phyloP scores from a whole-genome alignment of 1,284 basidiomycete genomes.

The Ceratobasidium papillatum region DNA sequence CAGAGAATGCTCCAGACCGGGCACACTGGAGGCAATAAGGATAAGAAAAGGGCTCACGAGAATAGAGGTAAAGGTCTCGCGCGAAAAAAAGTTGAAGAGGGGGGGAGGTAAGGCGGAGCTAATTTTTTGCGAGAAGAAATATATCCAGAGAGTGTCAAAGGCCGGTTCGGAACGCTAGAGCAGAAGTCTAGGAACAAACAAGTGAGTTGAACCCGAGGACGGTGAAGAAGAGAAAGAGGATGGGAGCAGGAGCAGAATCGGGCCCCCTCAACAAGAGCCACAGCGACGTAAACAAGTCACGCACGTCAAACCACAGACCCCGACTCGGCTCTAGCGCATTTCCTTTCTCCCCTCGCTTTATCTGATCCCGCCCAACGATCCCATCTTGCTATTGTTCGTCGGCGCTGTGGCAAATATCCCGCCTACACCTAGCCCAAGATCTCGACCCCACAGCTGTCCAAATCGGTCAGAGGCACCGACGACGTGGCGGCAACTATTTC shows the following conservation, averaged over 20 bases:
- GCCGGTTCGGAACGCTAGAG: background rate
- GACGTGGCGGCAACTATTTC: background rate
- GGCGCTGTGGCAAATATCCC: background rate
- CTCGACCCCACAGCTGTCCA: background rate
- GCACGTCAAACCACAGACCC: slow-evolving; percentile 23
- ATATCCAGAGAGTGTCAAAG: slow-evolving; percentile 11
- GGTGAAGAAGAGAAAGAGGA: slow-evolving; percentile 28
- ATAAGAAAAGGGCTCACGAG: slow-evolving; percentile 31
- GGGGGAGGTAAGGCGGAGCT: slow-evolving; percentile 1
- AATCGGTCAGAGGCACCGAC: background rate
- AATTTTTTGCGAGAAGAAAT: slow-evolving; percentile 30
- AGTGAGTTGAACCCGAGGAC: slow-evolving; percentile 20
- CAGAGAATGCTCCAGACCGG: background rate
- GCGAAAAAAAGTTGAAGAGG: slow-evolving; percentile 31
- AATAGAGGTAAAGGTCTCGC: slow-evolving; percentile 37
- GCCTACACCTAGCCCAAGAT: background rate
- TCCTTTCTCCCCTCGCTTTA: slow-evolving; percentile 4
- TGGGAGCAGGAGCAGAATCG: background rate
- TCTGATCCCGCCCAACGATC: background rate
- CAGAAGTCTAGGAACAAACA: slow-evolving; percentile 10
- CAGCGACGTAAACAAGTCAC: slow-evolving; percentile 31
- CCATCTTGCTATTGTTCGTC: background rate
- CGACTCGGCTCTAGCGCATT: slow-evolving; percentile 3
- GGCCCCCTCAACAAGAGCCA: slow-evolving; percentile 2
- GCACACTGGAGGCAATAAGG: slow-evolving; percentile 14